These are phyloP conservation scores for Pichia membranifaciens DNA, from an alignment of 805 yeast genomes.

Conservation along the genomic window DNA sequence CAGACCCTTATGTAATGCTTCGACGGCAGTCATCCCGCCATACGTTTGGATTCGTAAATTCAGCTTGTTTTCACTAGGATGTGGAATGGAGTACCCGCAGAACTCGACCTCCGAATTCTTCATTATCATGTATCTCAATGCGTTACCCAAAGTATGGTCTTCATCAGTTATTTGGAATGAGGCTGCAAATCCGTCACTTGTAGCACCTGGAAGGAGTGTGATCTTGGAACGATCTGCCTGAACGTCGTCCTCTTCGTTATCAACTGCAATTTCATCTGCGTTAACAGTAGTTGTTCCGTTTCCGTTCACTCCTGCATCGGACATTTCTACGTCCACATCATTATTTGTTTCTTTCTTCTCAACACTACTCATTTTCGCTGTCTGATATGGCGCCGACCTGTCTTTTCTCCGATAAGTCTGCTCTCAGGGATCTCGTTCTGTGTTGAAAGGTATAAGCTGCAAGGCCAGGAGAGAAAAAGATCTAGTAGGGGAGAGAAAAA, in stretches of 20 bases:
- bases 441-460: no score
- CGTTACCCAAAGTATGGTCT: constrained; percentile 94
- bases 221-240: constrained; percentile 53
- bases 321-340: constrained; percentile 1
- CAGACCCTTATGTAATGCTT: constrained; percentile 88
- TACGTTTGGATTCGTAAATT: constrained; percentile 93
- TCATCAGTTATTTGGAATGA: constrained; percentile 90
- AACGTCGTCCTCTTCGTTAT: constrained; percentile 31
- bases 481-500: no score
- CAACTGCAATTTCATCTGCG: constrained; percentile 18
- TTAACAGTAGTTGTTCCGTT: constrained; percentile 3
- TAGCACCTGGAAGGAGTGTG: constrained; percentile 71
- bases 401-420: no score
- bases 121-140: constrained; percentile 90
- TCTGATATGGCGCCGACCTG: no score
- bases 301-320: background rate
- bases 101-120: constrained; percentile 97
- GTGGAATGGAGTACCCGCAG: constrained; percentile 98
- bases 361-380: background rate
- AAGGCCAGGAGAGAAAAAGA: no score
- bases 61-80: constrained; percentile 88
- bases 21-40: constrained; percentile 77
- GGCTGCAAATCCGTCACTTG: constrained; percentile 92
- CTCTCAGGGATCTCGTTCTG: no score
- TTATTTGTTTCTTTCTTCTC: background rate